phyloP scores from a whole-genome alignment of 176 grass and related monocot genomes.

The Olyra latifolia region DNA sequence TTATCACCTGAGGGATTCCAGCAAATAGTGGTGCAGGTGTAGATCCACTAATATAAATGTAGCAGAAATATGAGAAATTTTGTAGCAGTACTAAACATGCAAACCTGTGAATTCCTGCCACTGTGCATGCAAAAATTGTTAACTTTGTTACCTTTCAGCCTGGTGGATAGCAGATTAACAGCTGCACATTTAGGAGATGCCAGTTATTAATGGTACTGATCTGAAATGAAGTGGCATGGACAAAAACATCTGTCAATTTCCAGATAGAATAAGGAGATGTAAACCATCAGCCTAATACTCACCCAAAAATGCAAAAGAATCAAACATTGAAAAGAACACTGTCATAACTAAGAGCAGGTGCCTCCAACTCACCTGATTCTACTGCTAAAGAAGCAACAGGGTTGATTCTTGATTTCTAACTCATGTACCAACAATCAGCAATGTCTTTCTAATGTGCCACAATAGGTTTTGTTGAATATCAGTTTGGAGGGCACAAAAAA shows the following conservation, averaged over 20 bases:
- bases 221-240: conserved; percentile 38
- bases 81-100: neutral
- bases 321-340: conserved; percentile 53
- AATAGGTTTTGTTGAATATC: neutral
- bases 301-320: conserved; percentile 88
- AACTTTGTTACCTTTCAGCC: conserved; percentile 66
- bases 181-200: conserved; percentile 65
- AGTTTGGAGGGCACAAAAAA: neutral
- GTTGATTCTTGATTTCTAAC: neutral
- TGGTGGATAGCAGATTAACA: conserved; percentile 53
- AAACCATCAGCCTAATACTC: conserved; percentile 15
- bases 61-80: conserved; percentile 14
- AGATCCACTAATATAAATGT: conserved; percentile 62
- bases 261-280: neutral
- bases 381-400: conserved; percentile 40
- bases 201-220: conserved; percentile 78
- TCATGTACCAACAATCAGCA: neutral
- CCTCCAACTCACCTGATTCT: conserved; percentile 13
- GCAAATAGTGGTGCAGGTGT: conserved; percentile 73
- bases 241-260: no score
- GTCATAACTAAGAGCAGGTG: conserved; percentile 18
- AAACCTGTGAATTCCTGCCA: neutral
- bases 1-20: conserved; percentile 75
- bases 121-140: neutral
- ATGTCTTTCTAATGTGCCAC: neutral